Percentiles rank a stretch among this genome's conserved stretches.
These are phyloP conservation scores for Penicillium simplicissimum DNA, from an alignment of 495 filamentous ascomycete species.

Conservation along the genomic window DNA sequence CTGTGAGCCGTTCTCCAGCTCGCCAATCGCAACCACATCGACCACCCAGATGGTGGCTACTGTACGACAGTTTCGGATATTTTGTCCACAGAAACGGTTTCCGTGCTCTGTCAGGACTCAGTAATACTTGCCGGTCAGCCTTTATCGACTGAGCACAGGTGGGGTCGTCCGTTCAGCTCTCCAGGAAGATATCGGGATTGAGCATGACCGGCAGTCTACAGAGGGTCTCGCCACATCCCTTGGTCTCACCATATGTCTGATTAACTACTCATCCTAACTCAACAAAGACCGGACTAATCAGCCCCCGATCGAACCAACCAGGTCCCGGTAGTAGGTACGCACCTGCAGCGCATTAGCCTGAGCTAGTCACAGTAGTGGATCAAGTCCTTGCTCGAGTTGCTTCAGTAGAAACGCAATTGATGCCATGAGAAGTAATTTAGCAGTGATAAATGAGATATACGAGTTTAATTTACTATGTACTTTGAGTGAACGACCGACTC, in stretches of 20 bases:
- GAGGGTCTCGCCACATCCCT: background rate
- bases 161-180: background rate
- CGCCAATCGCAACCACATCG: background rate
- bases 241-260: background rate
- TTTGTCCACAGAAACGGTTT: conserved; percentile 1
- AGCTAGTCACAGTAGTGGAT: background rate
- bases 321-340: no score
- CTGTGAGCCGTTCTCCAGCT: background rate
- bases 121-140: no score
- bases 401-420: background rate
- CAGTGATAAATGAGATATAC: background rate
- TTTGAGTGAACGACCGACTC: background rate
- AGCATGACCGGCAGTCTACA: background rate
- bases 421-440: background rate
- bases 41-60: background rate
- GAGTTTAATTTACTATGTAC: background rate
- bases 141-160: background rate
- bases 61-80: conserved; percentile 5
- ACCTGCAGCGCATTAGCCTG: conserved; percentile 9
- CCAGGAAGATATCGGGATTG: background rate
- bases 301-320: background rate
- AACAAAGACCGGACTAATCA: background rate
- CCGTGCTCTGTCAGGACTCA: background rate
- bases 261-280: background rate
- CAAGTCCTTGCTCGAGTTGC: background rate